Evolutionary conservation across 164 flowering plant genomes (phyloP).

Genomic region (Magnolia sinica): DNA sequence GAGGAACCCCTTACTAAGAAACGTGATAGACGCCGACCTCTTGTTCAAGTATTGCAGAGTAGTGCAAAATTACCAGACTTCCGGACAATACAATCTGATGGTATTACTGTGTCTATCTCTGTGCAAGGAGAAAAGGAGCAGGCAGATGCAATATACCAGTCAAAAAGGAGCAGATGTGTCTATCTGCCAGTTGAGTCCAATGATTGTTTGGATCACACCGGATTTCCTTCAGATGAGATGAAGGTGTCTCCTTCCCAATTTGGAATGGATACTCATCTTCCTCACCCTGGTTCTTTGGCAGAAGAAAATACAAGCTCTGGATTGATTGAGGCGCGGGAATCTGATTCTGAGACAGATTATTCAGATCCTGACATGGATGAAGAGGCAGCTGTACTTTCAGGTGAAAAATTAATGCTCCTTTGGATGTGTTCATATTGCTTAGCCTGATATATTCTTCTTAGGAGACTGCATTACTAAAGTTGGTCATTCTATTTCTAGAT

Average conservation of each 20-base stretch:
- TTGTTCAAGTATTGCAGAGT: constrained; percentile 44
- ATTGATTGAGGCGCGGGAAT: constrained; percentile 48
- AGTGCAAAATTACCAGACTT: constrained; percentile 31
- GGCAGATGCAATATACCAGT: constrained; percentile 27
- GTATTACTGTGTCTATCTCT: constrained; percentile 28
- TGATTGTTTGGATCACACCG: constrained; percentile 32
- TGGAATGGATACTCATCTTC: constrained; percentile 20
- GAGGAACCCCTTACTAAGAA: constrained; percentile 14
- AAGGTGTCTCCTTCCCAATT: constrained; percentile 31
- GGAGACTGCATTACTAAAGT: neutral
- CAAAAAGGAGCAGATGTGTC: constrained; percentile 53
- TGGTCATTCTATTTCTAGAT: neutral
- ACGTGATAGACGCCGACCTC: constrained; percentile 47
- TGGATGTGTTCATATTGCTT: neutral
- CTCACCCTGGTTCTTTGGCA: constrained; percentile 24
- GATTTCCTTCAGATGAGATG: constrained; percentile 28
- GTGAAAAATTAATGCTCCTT: constrained; percentile 24
- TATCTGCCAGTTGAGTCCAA: constrained; percentile 41
- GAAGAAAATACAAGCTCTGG: constrained; percentile 45
- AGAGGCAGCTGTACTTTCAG: constrained; percentile 49
- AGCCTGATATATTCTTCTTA: neutral
- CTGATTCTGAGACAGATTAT: constrained; percentile 65
- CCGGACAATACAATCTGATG: constrained; percentile 31
- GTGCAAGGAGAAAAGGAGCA: constrained; percentile 41
- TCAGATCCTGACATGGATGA: constrained; percentile 51